Percentiles rank a stretch among this genome's conserved stretches.
Evolutionary conservation across 441 rosid species (phyloP).

Genomic region (Pelargonium australe): DNA sequence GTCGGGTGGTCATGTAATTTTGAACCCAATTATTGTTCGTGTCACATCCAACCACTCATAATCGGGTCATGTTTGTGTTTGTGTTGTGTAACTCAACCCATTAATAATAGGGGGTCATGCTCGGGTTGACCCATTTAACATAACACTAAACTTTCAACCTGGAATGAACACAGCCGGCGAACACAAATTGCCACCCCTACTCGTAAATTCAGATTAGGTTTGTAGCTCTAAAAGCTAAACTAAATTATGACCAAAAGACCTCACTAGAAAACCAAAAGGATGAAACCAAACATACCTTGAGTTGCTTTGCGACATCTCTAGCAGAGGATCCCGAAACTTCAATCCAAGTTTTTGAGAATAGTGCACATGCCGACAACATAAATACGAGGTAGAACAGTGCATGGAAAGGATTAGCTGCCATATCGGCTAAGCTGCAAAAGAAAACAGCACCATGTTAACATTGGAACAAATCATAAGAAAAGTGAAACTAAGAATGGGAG

Average conservation of each 20-base stretch:
- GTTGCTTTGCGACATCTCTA: constrained; percentile 88
- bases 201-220: no score
- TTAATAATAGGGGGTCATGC: no score
- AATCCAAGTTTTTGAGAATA: constrained; percentile 94
- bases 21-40: no score
- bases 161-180: no score
- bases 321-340: constrained; percentile 98
- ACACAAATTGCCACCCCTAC: no score
- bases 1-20: no score
- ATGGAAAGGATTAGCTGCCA: constrained; percentile 57
- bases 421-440: constrained; percentile 59
- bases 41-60: no score
- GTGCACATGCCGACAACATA: constrained; percentile 81
- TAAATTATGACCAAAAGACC: background rate
- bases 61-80: no score
- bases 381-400: constrained; percentile 81
- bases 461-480: background rate
- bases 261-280: no score
- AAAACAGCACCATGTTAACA: constrained; percentile 2
- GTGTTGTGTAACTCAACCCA: no score
- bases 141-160: no score
- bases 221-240: background rate
- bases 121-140: no score
- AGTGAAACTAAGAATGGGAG: background rate
- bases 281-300: constrained; percentile 44